Evolutionary conservation across 768 basidiomycete genomes (phyloP).

Genomic region (Boletus reticulatus): DNA sequence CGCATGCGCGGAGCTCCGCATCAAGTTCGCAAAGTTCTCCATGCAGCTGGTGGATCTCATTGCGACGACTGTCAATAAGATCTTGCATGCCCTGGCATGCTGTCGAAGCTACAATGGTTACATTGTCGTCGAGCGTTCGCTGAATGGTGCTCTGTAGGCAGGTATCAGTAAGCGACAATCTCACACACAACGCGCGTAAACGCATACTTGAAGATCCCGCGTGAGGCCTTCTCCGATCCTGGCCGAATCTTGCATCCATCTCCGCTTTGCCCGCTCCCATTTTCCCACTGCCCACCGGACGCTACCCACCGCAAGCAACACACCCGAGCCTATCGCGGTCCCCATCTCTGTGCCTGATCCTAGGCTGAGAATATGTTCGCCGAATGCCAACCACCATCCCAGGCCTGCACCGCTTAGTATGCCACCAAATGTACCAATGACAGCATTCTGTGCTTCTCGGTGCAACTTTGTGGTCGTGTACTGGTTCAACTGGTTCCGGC

Average conservation of each 20-base stretch:
- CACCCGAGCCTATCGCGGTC: constrained; percentile 60
- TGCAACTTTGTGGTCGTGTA: constrained; percentile 61
- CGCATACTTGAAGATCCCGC: constrained; percentile 59
- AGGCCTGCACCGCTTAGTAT: constrained; percentile 48
- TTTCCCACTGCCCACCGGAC: constrained; percentile 61
- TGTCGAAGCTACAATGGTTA: constrained; percentile 48
- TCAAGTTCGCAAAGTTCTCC: constrained; percentile 44
- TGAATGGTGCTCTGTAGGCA: constrained; percentile 44
- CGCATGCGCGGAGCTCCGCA: constrained; percentile 25
- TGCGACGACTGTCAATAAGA: constrained; percentile 39
- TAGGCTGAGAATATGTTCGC: constrained; percentile 36
- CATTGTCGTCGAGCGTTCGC: constrained; percentile 48
- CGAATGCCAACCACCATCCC: constrained; percentile 53
- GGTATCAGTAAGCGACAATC: constrained; percentile 1
- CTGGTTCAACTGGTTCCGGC: constrained; percentile 51
- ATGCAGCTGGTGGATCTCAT: constrained; percentile 43
- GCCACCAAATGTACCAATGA: constrained; percentile 50
- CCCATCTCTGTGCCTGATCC: constrained; percentile 46
- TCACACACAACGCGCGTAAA: neutral
- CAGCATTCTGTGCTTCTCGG: constrained; percentile 56
- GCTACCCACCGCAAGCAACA: constrained; percentile 46
- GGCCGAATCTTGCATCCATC: constrained; percentile 68
- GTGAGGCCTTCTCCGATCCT: constrained; percentile 61
- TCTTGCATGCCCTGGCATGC: constrained; percentile 47
- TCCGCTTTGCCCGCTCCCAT: constrained; percentile 66